A percentile compares a stretch with the other conserved stretches of the same genome.
Evolutionary conservation across 2,329 filamentous ascomycete species (phyloP).

Genomic region (Pseudocercospora fijiensis): DNA sequence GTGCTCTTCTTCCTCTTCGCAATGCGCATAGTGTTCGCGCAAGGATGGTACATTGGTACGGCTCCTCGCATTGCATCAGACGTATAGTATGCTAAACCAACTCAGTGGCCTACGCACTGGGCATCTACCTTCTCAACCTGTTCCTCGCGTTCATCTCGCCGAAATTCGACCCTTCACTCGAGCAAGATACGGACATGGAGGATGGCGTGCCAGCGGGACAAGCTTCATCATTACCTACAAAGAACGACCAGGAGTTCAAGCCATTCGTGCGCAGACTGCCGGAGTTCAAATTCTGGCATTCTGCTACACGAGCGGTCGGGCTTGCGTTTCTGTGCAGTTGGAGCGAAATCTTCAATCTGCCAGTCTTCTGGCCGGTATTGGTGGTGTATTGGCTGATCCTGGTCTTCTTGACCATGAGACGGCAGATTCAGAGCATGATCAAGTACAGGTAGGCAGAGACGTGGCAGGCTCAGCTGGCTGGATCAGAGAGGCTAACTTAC

Average conservation of each 20-base stretch:
- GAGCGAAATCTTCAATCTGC: conserved; percentile 92
- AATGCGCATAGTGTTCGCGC: conserved; percentile 81
- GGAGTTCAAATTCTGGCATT: conserved; percentile 99
- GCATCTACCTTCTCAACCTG: conserved; percentile 97
- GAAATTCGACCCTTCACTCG: conserved; percentile 97
- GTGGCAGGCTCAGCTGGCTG: not conserved
- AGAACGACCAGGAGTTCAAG: conserved; percentile 95
- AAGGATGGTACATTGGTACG: conserved; percentile 98
- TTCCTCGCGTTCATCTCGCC: conserved; percentile 98
- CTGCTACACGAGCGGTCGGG: conserved; percentile 79
- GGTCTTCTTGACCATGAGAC: conserved; percentile 94
- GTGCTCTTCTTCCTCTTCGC: conserved; percentile 77
- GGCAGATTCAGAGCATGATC: conserved; percentile 99
- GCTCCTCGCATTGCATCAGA: not conserved
- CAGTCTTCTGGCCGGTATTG: conserved; percentile 97
- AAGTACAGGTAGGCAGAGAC: conserved; percentile 86
- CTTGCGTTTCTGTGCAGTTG: conserved; percentile 87
- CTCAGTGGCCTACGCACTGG: conserved; percentile 90
- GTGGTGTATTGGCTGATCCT: conserved; percentile 99
- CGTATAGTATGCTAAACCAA: not conserved
- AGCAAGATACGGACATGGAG: conserved; percentile 94
- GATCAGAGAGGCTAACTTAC: conserved; percentile 21
- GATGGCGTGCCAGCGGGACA: conserved; percentile 63
- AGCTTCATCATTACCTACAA: conserved; percentile 79
- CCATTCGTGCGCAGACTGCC: conserved; percentile 94